These are phyloP conservation scores for Terfezia boudieri DNA, from an alignment of 495 filamentous ascomycete genomes.

Conservation along the genomic window DNA sequence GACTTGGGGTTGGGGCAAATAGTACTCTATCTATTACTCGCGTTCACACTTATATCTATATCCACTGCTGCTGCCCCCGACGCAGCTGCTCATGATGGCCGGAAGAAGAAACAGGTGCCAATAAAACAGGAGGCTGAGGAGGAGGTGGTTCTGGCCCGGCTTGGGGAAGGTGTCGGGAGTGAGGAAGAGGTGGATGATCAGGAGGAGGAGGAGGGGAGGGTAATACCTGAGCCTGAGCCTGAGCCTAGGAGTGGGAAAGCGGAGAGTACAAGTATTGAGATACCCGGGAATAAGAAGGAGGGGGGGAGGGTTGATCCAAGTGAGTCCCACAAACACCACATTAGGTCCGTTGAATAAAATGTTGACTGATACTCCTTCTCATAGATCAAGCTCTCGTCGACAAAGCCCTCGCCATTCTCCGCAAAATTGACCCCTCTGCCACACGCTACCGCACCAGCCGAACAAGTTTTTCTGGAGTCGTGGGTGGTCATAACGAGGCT, in stretches of 20 bases:
- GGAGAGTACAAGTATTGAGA: too few relatives aligned
- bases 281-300: too few relatives aligned
- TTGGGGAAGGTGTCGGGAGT: too few relatives aligned
- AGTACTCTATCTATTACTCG: neutral
- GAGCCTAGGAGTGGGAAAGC: neutral
- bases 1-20: too few relatives aligned
- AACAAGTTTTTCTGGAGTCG: neutral
- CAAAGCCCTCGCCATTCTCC: conserved; percentile 16
- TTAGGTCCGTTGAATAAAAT: neutral
- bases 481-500: conserved; percentile 2
- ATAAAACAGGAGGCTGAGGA: too few relatives aligned
- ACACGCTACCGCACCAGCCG: conserved; percentile 1
- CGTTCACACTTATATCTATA: neutral
- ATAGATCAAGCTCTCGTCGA: conserved; percentile 8
- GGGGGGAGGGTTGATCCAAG: too few relatives aligned
- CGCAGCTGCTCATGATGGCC: too few relatives aligned
- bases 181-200: too few relatives aligned
- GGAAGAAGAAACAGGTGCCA: too few relatives aligned
- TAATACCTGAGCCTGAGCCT: neutral
- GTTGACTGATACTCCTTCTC: neutral
- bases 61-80: neutral
- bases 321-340: too few relatives aligned
- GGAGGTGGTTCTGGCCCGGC: too few relatives aligned
- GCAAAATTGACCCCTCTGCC: conserved; percentile 11
- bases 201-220: neutral